Conservation (phyloP, 129 eudicot genomes). For the Pittosporum tobira region DNA sequence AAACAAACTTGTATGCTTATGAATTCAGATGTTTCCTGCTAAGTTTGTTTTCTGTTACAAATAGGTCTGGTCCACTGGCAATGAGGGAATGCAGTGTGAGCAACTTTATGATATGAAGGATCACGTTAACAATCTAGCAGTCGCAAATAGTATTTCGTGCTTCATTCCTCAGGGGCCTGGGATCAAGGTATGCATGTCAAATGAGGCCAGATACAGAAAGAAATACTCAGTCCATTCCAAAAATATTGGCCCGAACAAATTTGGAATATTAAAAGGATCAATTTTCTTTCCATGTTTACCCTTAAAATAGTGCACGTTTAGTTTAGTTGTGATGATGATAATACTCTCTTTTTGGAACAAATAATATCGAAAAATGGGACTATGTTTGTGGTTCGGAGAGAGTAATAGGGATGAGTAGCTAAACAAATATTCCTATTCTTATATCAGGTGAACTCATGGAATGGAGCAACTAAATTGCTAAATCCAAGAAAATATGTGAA, state of each 20-base stretch:
- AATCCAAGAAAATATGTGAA: constrained; percentile 56
- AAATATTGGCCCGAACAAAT: too few species aligned
- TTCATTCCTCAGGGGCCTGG: constrained; percentile 74
- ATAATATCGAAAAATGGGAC: too few species aligned
- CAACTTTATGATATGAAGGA: constrained; percentile 72
- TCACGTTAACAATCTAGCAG: constrained; percentile 52
- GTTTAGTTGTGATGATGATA: too few species aligned
- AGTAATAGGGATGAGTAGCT: too few species aligned
- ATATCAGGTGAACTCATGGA: constrained; percentile 58
- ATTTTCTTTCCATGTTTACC: too few species aligned
- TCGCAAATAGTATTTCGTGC: constrained; percentile 49
- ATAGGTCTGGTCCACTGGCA: constrained; percentile 49
- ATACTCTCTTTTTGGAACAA: too few species aligned
- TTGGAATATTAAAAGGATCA: too few species aligned
- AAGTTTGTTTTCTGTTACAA: background rate
- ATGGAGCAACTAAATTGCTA: constrained; percentile 47
- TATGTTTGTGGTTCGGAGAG: too few species aligned
- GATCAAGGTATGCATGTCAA: constrained; percentile 23
- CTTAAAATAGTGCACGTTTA: too few species aligned
- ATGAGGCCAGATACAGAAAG: too few species aligned
- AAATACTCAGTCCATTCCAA: too few species aligned
- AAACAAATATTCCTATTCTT: background rate
- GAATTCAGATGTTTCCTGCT: background rate
- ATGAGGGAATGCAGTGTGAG: constrained; percentile 40
- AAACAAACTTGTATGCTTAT: background rate